phyloP scores from a whole-genome alignment of 2,329 filamentous ascomycete species.

The Aspergillus sojae region DNA sequence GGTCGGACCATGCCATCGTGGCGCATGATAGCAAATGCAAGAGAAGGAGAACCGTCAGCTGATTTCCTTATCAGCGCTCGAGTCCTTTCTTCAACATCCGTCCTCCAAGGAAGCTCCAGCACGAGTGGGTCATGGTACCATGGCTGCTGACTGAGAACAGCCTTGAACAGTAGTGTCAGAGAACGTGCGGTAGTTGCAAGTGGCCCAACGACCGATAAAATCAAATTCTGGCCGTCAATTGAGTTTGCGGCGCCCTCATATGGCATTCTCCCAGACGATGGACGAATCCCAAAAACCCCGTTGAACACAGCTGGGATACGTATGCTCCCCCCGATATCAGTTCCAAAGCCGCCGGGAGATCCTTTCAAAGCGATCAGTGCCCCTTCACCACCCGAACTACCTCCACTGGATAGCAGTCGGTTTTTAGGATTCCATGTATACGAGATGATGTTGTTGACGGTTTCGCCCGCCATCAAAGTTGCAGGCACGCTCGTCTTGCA shows the following conservation, averaged over 20 bases:
- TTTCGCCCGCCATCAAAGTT: conserved; percentile 61
- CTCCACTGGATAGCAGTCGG: conserved; percentile 56
- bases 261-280: conserved; percentile 56
- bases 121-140: conserved; percentile 70
- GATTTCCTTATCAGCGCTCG: conserved; percentile 43
- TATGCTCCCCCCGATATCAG: conserved; percentile 60
- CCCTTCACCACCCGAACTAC: conserved; percentile 63
- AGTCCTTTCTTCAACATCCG: conserved; percentile 43
- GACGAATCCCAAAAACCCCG: conserved; percentile 59
- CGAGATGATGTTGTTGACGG: conserved; percentile 63
- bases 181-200: conserved; percentile 59
- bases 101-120: conserved; percentile 66
- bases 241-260: conserved; percentile 64
- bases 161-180: conserved; percentile 58
- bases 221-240: conserved; percentile 65
- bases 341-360: conserved; percentile 60
- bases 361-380: conserved; percentile 58
- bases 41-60: conserved; percentile 32
- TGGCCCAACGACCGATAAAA: conserved; percentile 66
- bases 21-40: conserved; percentile 59
- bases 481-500: conserved; percentile 60
- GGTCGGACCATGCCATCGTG: conserved; percentile 55
- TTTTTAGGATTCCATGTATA: conserved; percentile 62
- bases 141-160: conserved; percentile 60
- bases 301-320: conserved; percentile 64